Percentiles rank a stretch among this genome's conserved stretches.
Evolutionary conservation across 2,329 filamentous ascomycete genomes (phyloP).

Genomic region (Scolecobasidium constrictum): DNA sequence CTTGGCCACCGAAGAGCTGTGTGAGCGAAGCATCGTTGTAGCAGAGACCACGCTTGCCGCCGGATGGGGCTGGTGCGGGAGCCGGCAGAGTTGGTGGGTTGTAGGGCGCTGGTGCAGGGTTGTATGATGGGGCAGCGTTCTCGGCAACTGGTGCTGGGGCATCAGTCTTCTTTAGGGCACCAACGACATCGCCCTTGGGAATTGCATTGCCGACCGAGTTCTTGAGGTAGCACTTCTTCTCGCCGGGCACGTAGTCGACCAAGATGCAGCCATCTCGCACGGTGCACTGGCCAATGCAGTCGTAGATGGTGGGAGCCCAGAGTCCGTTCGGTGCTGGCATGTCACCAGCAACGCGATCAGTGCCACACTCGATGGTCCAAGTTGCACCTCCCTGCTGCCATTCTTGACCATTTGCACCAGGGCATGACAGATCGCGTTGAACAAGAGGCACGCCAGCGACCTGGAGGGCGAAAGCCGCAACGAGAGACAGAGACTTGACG

Average conservation of each 20-base stretch:
- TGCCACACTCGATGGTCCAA: conserved; percentile 5
- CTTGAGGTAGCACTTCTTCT: conserved; percentile 4
- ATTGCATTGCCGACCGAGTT: neutral
- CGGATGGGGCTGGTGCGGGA: neutral
- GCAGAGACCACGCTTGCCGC: conserved; percentile 53
- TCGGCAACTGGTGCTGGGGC: neutral
- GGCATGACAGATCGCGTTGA: conserved; percentile 2
- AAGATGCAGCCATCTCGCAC: conserved; percentile 1
- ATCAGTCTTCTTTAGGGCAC: neutral
- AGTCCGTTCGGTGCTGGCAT: conserved; percentile 7
- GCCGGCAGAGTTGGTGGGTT: neutral
- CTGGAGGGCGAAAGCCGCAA: neutral
- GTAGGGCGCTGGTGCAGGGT: no score
- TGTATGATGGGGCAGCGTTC: neutral
- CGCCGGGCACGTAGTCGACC: neutral
- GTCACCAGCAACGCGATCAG: conserved; percentile 4
- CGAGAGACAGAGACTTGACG: neutral
- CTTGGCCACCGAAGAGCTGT: conserved; percentile 35
- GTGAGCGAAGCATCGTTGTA: conserved; percentile 52
- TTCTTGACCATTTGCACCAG: neutral
- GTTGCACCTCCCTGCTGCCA: neutral
- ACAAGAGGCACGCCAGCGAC: neutral
- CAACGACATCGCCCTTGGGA: conserved; percentile 1
- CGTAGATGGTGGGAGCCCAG: neutral
- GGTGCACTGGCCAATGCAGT: conserved; percentile 2